Conservation (phyloP, 345 rosid genomes). For the Hevea brasiliensis region DNA sequence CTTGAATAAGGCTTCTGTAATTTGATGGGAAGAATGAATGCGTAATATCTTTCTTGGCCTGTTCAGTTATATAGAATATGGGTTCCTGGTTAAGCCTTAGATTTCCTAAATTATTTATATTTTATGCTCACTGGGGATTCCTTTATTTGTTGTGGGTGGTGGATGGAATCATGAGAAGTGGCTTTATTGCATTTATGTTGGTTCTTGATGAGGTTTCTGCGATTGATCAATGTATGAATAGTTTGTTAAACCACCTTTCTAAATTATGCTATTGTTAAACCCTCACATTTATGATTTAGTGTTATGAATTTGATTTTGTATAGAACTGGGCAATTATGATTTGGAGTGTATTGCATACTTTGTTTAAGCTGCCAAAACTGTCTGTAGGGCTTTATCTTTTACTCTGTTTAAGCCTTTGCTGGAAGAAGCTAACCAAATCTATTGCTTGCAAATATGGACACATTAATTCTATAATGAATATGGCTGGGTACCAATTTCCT, state of each 20-base stretch:
- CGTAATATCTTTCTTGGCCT: constrained; percentile 6
- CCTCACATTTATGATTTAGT: neutral
- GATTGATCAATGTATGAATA: neutral
- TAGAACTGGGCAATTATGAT: neutral
- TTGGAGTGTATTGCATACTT: neutral
- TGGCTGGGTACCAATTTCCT: neutral
- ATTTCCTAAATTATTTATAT: constrained; percentile 8
- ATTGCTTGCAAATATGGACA: neutral
- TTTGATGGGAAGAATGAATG: constrained; percentile 17
- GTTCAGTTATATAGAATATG: neutral
- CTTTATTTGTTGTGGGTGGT: constrained; percentile 12
- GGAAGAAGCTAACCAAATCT: neutral
- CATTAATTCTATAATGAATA: neutral
- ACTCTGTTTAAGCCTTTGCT: neutral
- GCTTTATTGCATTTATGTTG: neutral
- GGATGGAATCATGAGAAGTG: constrained; percentile 2
- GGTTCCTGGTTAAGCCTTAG: constrained; percentile 6
- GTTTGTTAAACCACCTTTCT: neutral
- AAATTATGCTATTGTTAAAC: neutral
- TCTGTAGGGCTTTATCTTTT: neutral
- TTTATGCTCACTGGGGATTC: neutral
- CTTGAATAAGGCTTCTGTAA: constrained; percentile 7
- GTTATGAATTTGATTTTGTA: neutral
- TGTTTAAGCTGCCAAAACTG: neutral
- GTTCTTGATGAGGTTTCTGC: neutral